Base-by-base conservation (phyloP, 2,329 filamentous ascomycete species). In the Venturia pyrina region DNA sequence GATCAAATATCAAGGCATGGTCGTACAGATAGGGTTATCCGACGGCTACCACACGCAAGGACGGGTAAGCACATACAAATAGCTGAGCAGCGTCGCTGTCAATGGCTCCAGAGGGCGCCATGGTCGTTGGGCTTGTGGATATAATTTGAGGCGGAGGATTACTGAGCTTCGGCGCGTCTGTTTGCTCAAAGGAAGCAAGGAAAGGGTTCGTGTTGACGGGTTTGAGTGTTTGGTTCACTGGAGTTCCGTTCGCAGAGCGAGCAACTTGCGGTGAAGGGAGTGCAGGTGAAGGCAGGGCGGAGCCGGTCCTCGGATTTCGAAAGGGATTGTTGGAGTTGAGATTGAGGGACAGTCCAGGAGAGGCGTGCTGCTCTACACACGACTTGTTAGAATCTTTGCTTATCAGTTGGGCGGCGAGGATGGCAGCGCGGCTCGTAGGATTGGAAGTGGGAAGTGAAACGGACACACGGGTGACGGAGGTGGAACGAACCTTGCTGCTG, bases 281-380 rank as follows among this genome's bases (percentile, higher is more conserved):
- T 64, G 73, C 69, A 63, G 75, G 74, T 43, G 74, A 75, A 66
- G 73, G 67, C 59, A 69, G 72, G 67, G 79, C 87, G 69, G 88
- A 90, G 46, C 81, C 80, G 69, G 87, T 85, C 73, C 88, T n/a
- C 32, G 46, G 86, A 76, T 90, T 90, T 79, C 89, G 87, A 74
- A 85, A 93, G 68, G 89, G 89, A 75, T 93, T 93, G 82, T 92
- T 92, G 76, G 87, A 87, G 73, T 79, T 77, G 66, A 92, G 84
- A 77, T 87, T 88, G 75, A 89, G 79, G 65, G 83, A 80, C 73
- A 88, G 80, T 70, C 81, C 82, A 69, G 82, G 76, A 37, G 41
- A 59, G 53, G 53, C 53, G 53, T n/a, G 53, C 32, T 59, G 53
- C 28, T 59, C 53, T 59, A 19, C 37, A 37, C 53, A 37, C 5